phyloP scores from a whole-genome alignment of 1,284 basidiomycete genomes.

The Ceratobasidium sp. region DNA sequence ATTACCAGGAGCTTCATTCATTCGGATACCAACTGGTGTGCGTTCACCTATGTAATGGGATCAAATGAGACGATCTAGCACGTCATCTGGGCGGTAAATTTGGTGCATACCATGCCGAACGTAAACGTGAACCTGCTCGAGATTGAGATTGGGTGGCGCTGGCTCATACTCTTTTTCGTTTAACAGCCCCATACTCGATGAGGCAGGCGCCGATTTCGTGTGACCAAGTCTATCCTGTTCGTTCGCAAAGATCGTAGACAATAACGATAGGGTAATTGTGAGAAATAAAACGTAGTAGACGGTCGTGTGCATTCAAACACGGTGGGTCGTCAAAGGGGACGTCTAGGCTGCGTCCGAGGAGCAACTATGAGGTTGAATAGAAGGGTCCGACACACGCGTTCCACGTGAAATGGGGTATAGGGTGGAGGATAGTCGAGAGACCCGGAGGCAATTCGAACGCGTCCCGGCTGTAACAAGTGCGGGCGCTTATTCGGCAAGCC shows the following conservation, averaged over 20 bases:
- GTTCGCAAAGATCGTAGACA: conserved; percentile 1
- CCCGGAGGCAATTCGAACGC: background rate
- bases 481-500: conserved; percentile 8
- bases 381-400: background rate
- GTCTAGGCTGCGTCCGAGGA: background rate
- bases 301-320: conserved; percentile 10
- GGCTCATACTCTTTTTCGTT: conserved; percentile 62
- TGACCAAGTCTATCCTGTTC: background rate
- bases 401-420: background rate
- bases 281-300: background rate
- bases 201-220: background rate
- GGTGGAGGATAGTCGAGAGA: conserved; percentile 1
- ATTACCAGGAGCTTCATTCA: conserved; percentile 70
- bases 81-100: background rate
- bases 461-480: conserved; percentile 2
- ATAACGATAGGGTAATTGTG: conserved; percentile 1
- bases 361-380: background rate
- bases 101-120: conserved; percentile 74
- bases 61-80: background rate
- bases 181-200: conserved; percentile 8
- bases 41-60: conserved; percentile 68
- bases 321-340: background rate
- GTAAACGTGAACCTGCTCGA: conserved; percentile 80
- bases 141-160: conserved; percentile 66
- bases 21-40: conserved; percentile 75